Evolutionary conservation across 805 yeast genomes (phyloP), one percentile per base, ranked within the genome.

Genomic region (Schwanniomyces pseudopolymorphus): DNA sequence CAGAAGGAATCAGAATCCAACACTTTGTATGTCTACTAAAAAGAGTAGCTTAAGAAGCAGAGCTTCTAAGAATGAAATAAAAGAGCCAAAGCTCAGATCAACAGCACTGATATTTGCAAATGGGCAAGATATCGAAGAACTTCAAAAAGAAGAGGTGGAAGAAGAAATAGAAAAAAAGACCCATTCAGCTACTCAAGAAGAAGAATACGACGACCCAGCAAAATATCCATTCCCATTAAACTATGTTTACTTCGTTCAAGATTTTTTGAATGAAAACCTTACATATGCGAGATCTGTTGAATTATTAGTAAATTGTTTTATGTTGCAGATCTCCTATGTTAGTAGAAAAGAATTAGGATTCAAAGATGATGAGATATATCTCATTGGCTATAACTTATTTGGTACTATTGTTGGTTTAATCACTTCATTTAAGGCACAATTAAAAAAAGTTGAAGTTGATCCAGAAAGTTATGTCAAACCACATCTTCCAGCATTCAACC

Each of bases 401-500:
- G 77, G 74, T 4, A 63, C 69, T 2, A 26, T 57, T 1, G 39
- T 66, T 22, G 73, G 68, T 14, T 47, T 64, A 48, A 40, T 61
- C 22, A 56, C 69, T 43, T 57, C 63, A 35, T 64, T 62, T 47
- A 55, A 58, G 22, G 51, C 61, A 2, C 51, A 48, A 38, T 7
- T 42, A 35, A 52, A 54, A 40, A 56, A 57, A 36, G 52, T 48
- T 37, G 17, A 45, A 20, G 47, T 43, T 2, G 42, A 49, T 13
- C 59, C 58, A 7, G 36, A n/a, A 19, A 51, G 45, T 10, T 42
- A 33, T 8, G 21, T 38, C 14, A 42, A 49, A 33, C 70, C 71
- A 11, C 42, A 41, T 13, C 52, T 64, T 43, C 78, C 78, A 13
- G 70, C 67, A 35, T 73, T 72, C 53, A 67, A 72, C 53, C 55